Conservation (phyloP, 768 basidiomycete species). For the Epithele typhae region DNA sequence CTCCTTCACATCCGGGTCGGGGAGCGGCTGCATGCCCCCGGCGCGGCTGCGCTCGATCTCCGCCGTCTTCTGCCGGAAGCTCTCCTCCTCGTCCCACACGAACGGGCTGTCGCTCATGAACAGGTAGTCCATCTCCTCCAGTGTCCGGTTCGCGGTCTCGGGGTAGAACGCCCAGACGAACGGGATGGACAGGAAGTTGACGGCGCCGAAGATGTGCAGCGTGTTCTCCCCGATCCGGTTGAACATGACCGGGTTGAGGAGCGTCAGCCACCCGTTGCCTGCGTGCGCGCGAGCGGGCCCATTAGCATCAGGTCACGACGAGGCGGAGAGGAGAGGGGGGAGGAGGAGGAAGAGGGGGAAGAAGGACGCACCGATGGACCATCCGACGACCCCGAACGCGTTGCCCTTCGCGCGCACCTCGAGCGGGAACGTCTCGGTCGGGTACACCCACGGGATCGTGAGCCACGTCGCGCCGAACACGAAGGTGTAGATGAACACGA, state of each 20-base stretch:
- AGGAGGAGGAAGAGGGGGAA: too few species aligned
- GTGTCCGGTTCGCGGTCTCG: conserved; percentile 40
- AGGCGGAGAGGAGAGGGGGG: too few species aligned
- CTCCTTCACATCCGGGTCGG: too few species aligned
- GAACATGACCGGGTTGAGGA: conserved; percentile 44
- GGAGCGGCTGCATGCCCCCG: too few species aligned
- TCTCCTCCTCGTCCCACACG: conserved; percentile 41
- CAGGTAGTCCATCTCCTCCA: conserved; percentile 42
- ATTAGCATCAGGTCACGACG: neutral
- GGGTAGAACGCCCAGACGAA: conserved; percentile 43
- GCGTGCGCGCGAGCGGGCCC: conserved; percentile 8
- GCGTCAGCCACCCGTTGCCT: conserved; percentile 40
- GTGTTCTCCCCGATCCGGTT: conserved; percentile 38
- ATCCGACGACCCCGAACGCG: conserved; percentile 43
- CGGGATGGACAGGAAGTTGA: conserved; percentile 41
- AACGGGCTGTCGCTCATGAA: conserved; percentile 41
- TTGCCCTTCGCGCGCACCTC: conserved; percentile 42
- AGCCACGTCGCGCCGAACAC: conserved; percentile 45
- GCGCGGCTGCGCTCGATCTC: too few species aligned
- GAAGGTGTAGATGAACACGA: conserved; percentile 40
- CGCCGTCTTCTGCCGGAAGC: conserved; percentile 34
- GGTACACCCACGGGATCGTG: conserved; percentile 36
- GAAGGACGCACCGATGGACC: conserved; percentile 36
- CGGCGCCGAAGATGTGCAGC: conserved; percentile 38
- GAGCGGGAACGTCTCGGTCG: conserved; percentile 39